A percentile compares a stretch with the other conserved stretches of the same genome.
These are phyloP conservation scores for Pseudohyphozyma bogoriensis DNA, from an alignment of 768 basidiomycete species.

Conservation along the genomic window DNA sequence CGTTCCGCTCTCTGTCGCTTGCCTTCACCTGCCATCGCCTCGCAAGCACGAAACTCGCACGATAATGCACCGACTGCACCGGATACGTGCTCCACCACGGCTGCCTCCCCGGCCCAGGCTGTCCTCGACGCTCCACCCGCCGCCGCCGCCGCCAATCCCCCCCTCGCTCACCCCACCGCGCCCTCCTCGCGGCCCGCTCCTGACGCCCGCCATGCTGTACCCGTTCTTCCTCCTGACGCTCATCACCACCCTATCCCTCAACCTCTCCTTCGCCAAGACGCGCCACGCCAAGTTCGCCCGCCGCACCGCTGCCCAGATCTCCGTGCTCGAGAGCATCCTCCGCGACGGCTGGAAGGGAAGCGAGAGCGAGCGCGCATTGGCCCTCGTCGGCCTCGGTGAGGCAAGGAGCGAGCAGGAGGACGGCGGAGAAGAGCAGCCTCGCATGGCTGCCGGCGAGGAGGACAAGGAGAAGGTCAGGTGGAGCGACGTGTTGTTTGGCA, in stretches of 20 bases:
- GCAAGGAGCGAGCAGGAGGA: slow-evolving; percentile 20
- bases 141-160: neutral
- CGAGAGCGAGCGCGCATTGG: slow-evolving; percentile 34
- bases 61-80: neutral
- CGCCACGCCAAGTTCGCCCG: neutral
- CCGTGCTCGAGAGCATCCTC: slow-evolving; percentile 35
- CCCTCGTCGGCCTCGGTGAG: slow-evolving; percentile 37
- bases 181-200: slow-evolving; percentile 4
- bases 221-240: slow-evolving; percentile 26
- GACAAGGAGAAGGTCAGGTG: slow-evolving; percentile 20
- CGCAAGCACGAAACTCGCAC: neutral
- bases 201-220: slow-evolving; percentile 14
- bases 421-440: too few relatives aligned
- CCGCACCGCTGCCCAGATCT: slow-evolving; percentile 31
- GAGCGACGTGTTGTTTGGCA: slow-evolving; percentile 38
- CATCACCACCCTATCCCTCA: slow-evolving; percentile 27
- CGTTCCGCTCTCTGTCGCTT: neutral
- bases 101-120: neutral
- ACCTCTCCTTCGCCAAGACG: slow-evolving; percentile 20
- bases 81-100: neutral
- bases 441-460: too few relatives aligned
- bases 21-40: too few relatives aligned
- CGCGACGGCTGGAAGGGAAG: slow-evolving; percentile 2
- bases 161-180: neutral
- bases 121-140: neutral